Evolutionary conservation across 108 stramenopile species (phyloP).

Genomic region (Nitzschia sp.): DNA sequence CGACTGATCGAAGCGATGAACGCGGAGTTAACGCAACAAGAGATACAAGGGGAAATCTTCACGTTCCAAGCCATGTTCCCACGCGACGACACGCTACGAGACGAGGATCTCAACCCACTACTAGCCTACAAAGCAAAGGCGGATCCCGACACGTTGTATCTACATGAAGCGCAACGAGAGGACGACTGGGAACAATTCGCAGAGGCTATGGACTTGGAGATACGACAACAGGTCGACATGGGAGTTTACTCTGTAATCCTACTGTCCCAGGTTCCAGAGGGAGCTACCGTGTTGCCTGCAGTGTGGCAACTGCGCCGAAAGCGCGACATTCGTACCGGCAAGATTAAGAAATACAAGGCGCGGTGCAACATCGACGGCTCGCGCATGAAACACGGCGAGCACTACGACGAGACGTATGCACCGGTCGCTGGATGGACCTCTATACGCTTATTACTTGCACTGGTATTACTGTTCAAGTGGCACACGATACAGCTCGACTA

Average conservation of each 20-base stretch:
- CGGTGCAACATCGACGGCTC: not conserved
- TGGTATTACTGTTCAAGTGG: conserved; percentile 27
- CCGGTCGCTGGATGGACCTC: conserved; percentile 54
- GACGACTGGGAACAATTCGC: conserved; percentile 23
- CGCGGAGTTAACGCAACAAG: not conserved
- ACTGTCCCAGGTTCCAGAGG: conserved; percentile 25
- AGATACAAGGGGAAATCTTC: not conserved
- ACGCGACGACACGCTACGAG: not conserved
- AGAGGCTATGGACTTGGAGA: conserved; percentile 26
- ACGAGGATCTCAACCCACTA: conserved; percentile 16
- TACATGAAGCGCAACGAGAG: conserved; percentile 33
- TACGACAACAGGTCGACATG: conserved; percentile 10
- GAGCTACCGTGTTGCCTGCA: conserved; percentile 33
- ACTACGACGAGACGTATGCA: conserved; percentile 41
- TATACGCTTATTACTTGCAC: conserved; percentile 36
- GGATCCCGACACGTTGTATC: conserved; percentile 44
- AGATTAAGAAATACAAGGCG: conserved; percentile 13
- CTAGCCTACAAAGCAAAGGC: conserved; percentile 4
- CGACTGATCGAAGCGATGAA: not conserved
- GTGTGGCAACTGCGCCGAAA: conserved; percentile 60
- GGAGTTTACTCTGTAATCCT: conserved; percentile 27
- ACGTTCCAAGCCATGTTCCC: not conserved
- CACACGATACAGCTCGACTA: conserved; percentile 52
- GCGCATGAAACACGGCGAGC: not conserved
- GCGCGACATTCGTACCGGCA: conserved; percentile 32